phyloP scores from a whole-genome alignment of 2,329 filamentous ascomycete genomes.

The Aspergillus sojae region DNA sequence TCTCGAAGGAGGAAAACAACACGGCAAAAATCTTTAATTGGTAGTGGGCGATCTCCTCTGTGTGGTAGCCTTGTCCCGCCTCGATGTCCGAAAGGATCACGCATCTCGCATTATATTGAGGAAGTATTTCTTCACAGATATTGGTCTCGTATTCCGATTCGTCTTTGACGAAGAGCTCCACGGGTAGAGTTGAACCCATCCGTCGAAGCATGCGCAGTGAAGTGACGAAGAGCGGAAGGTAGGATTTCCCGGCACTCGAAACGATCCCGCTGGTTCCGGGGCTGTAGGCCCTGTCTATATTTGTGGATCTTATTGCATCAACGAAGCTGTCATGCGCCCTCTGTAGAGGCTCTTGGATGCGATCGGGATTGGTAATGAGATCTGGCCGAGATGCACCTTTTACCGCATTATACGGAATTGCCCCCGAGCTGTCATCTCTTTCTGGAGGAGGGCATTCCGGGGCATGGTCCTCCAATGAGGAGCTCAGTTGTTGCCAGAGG shows the following conservation, averaged over 20 bases:
- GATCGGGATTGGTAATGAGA: background rate
- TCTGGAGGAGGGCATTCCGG: background rate
- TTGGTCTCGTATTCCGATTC: conserved; percentile 43
- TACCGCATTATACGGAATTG: background rate
- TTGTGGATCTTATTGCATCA: background rate
- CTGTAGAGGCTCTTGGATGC: background rate
- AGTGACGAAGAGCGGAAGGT: conserved; percentile 54
- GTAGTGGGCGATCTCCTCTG: conserved; percentile 36
- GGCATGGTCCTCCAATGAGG: background rate
- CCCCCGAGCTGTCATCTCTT: background rate
- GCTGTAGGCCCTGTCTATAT: conserved; percentile 25
- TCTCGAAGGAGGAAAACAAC: conserved; percentile 61
- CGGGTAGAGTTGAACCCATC: conserved; percentile 53
- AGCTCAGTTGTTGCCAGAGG: background rate
- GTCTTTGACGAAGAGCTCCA: conserved; percentile 48
- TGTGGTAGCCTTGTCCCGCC: conserved; percentile 31
- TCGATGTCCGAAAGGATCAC: conserved; percentile 48
- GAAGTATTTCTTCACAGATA: conserved; percentile 45
- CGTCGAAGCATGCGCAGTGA: conserved; percentile 57
- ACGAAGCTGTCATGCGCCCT: background rate
- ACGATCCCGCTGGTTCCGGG: conserved; percentile 52
- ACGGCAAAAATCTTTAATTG: conserved; percentile 62
- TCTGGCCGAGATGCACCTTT: too few relatives aligned
- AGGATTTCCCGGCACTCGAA: conserved; percentile 52
- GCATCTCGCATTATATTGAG: conserved; percentile 44